Conservation (phyloP, 495 filamentous ascomycete genomes). For the Margaritispora aquatica region DNA sequence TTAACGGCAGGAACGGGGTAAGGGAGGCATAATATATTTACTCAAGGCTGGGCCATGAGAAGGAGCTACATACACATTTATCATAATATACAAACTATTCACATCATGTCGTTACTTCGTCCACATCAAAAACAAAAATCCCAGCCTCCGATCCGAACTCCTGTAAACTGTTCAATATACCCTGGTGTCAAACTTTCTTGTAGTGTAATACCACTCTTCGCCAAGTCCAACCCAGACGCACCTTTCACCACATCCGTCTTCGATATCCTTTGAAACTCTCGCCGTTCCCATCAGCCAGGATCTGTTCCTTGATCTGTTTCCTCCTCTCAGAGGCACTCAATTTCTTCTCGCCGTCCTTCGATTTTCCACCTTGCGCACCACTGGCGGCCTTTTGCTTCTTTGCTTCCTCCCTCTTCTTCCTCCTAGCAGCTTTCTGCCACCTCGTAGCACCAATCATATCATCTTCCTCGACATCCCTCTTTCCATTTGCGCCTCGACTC, state of each 20-base stretch:
- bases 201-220: no score
- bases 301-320: slow-evolving; percentile 43
- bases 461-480: slow-evolving; percentile 9
- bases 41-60: slow-evolving; percentile 15
- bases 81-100: slow-evolving; percentile 4
- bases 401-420: slow-evolving; percentile 17
- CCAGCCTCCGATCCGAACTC: background rate
- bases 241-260: slow-evolving; percentile 36
- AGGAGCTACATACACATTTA: background rate
- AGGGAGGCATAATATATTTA: background rate
- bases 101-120: background rate
- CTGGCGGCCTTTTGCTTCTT: slow-evolving; percentile 9
- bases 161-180: no score
- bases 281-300: slow-evolving; percentile 34
- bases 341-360: slow-evolving; percentile 19
- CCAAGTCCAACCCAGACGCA: background rate
- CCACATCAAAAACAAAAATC: background rate
- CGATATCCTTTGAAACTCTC: slow-evolving; percentile 38
- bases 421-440: slow-evolving; percentile 21
- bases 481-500: background rate
- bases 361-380: background rate
- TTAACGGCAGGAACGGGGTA: background rate
- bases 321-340: slow-evolving; percentile 43
- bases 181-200: no score
- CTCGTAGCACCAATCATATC: slow-evolving; percentile 13